phyloP scores from a whole-genome alignment of 2,329 filamentous ascomycete genomes.

The Aureobasidium lini region DNA sequence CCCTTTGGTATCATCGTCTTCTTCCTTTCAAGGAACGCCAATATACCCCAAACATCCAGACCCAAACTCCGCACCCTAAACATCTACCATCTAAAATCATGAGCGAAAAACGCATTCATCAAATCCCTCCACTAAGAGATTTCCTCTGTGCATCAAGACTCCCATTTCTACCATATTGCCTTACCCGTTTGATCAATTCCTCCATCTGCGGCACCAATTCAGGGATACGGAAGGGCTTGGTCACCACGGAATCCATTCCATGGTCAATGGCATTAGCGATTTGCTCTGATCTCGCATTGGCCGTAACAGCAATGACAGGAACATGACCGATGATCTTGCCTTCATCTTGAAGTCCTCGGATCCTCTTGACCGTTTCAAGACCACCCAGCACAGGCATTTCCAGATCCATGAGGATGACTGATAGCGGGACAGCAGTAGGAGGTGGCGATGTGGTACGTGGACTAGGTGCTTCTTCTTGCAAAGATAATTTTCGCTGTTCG shows the following conservation, averaged over 20 bases:
- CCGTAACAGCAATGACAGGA: constrained; percentile 65
- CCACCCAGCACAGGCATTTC: constrained; percentile 78
- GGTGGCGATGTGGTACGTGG: not conserved
- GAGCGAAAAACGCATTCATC: not conserved
- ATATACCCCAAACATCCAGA: no score
- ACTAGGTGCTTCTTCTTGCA: not conserved
- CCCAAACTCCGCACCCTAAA: no score
- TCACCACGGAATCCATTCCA: constrained; percentile 25
- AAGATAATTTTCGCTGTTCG: not conserved
- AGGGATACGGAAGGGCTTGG: constrained; percentile 29
- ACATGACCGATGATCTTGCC: constrained; percentile 54
- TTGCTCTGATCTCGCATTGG: constrained; percentile 56
- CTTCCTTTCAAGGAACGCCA: no score
- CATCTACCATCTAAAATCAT: no score
- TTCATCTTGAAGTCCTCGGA: constrained; percentile 52
- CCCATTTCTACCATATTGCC: not conserved
- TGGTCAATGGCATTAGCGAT: constrained; percentile 16
- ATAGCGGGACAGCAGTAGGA: not conserved
- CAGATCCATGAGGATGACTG: constrained; percentile 14
- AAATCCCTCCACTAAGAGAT: not conserved
- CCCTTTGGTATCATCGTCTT: no score
- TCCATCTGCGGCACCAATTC: constrained; percentile 30
- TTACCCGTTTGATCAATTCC: constrained; percentile 40
- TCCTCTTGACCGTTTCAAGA: constrained; percentile 58
- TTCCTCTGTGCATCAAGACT: not conserved